Evolutionary conservation across 2,329 filamentous ascomycete species (phyloP), one percentile per base, ranked within the genome.

Genomic region (Pseudocercospora cruenta): DNA sequence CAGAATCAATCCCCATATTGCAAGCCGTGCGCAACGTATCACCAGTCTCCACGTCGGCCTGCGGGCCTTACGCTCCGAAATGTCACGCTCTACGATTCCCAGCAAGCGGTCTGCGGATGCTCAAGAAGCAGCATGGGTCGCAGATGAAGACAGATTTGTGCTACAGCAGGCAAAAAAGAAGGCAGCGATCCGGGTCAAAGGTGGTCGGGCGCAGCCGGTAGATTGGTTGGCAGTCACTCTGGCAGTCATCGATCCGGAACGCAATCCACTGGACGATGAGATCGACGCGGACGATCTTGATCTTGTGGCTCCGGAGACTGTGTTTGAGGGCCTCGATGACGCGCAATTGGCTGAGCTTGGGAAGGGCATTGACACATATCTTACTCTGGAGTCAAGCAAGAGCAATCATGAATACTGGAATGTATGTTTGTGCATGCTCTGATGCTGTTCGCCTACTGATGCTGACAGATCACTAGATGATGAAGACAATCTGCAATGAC

Each of bases 141-240:
- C 94, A 60, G 92, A 96, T 73, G 95, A 99, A 79, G 95, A 99
- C 82, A 90, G 91, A 70, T 99, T 99, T 76, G 95, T 98, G 64
- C 83, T 99, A 75, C 94, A 93, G 80, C 95, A 99, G 81, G 91
- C 94, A 55, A 99, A 98, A 85, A 98, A 96, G 83, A 98, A 97
- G 83, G 94, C 95, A 49, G 92, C 94, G 70, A 96, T 99, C 72
- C 90, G 95, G 47, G 93, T 98, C 54, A 92, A 93, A 72, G 94
- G 96, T 79, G 91, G 91, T 10, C 88, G 96, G 71, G 94, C 94
- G 63, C 94, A 93, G 76, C 91, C 94, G 9, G 94, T 98, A 74
- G 95, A 99, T 81, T 94, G 92, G 84, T 86, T 99, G 54, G 93
- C 94, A 0, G 95, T 98, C 75, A 96, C 92, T 67, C 82, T 99